phyloP scores from a whole-genome alignment of 2,329 filamentous ascomycete species.

The Penicillium sp. region DNA sequence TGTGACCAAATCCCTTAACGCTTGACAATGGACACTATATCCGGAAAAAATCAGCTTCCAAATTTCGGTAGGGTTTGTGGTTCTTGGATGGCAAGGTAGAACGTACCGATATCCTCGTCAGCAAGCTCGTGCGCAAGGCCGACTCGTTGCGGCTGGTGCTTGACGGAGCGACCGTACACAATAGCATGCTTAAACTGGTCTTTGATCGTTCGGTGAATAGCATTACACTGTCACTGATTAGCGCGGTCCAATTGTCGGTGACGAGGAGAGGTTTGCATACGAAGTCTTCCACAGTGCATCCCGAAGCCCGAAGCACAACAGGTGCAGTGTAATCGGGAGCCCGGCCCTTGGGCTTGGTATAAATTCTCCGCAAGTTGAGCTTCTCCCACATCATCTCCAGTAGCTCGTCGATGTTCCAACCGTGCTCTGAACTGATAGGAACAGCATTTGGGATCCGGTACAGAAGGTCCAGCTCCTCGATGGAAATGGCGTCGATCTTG shows the following conservation, averaged over 20 bases:
- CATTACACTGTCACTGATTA: constrained; percentile 72
- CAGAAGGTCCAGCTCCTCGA: constrained; percentile 92
- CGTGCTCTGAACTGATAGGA: constrained; percentile 94
- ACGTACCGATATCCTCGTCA: constrained; percentile 94
- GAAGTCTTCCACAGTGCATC: constrained; percentile 94
- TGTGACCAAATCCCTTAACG: constrained; percentile 51
- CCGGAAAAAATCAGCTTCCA: constrained; percentile 27
- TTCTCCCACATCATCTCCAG: constrained; percentile 99
- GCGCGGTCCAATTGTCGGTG: constrained; percentile 21
- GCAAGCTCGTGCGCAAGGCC: constrained; percentile 87
- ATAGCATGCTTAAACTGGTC: constrained; percentile 95
- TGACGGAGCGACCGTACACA: constrained; percentile 96
- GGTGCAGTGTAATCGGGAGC: constrained; percentile 89
- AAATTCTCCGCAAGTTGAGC: constrained; percentile 84
- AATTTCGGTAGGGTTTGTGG: background rate
- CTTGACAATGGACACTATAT: constrained; percentile 67
- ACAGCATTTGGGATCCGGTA: constrained; percentile 97
- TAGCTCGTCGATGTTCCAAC: constrained; percentile 97
- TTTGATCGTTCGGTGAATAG: constrained; percentile 93
- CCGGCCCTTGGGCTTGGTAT: constrained; percentile 97
- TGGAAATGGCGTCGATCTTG: constrained; percentile 98
- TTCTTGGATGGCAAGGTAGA: background rate
- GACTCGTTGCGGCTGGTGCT: constrained; percentile 96
- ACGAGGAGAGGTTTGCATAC: constrained; percentile 59
- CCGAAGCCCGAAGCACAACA: constrained; percentile 80